These are phyloP conservation scores for Spergularia azorica DNA, from an alignment of 179 eudicot genomes.

Conservation along the genomic window DNA sequence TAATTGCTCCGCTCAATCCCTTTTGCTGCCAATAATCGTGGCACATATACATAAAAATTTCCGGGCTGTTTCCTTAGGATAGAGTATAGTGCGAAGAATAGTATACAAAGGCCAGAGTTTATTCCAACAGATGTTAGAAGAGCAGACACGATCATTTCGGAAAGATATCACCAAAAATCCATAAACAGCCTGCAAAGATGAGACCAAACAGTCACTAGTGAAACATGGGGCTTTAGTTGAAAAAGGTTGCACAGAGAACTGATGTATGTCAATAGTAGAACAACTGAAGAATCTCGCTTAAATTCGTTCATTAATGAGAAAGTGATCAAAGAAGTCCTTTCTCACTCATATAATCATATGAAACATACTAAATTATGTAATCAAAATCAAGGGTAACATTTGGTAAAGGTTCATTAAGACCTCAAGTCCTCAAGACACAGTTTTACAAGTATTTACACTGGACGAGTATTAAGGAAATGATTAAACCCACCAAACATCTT, in stretches of 20 bases:
- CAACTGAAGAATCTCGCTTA: neutral
- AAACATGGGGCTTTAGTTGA: neutral
- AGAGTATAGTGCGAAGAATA: constrained; percentile 66
- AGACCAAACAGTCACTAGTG: constrained; percentile 9
- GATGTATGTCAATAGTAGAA: neutral
- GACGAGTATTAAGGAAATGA: neutral
- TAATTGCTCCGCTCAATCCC: constrained; percentile 20
- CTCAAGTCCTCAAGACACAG: neutral
- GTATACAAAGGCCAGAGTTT: constrained; percentile 56
- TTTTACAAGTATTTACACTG: neutral
- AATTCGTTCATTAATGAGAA: constrained; percentile 4
- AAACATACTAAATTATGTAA: neutral
- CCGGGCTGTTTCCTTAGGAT: constrained; percentile 71
- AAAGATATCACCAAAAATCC: constrained; percentile 27
- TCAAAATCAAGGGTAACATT: neutral
- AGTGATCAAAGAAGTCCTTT: neutral
- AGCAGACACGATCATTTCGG: constrained; percentile 62
- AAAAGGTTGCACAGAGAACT: neutral
- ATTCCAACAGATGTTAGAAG: constrained; percentile 83
- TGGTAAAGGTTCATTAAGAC: neutral
- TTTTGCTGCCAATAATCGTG: constrained; percentile 49
- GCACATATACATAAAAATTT: constrained; percentile 53
- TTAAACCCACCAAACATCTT: neutral
- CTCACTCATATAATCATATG: no score
- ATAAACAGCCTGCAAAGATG: constrained; percentile 21